Base-by-base conservation (phyloP, 192 early-diverging fungal species). In the Podila horticola region DNA sequence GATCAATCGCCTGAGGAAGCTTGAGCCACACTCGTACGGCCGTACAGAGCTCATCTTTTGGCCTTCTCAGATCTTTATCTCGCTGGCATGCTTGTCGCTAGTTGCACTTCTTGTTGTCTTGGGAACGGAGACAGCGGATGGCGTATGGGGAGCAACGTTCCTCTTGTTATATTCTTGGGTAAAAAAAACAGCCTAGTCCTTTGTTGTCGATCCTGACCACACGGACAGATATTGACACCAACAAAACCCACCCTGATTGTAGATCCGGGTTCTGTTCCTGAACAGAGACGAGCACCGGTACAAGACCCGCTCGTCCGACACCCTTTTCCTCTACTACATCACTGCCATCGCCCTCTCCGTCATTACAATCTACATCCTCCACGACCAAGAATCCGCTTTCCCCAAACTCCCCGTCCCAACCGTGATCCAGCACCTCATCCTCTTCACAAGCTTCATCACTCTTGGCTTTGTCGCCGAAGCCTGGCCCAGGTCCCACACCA, bases 401-500 rank as follows among this genome's bases (percentile, higher is more conserved):
- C 20, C 52, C 8, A n/a, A 55, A 12, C 52, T 26, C 1, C 24
- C n/a, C 11, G n/a, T 55, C 38, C 51, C n/a, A 20, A 17, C 10
- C 28, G 19, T 63, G 5, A 4, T 74, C 17, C 41, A 29, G 15
- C n/a, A 33, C 5, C 17, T 55, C 20, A 11, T 45, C 33, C 24
- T 34, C 3, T 69, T 69, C 33, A 6, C 66, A 5, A 4, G 33
- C 6, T 30, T 65, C 28, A 19, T 73, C 28, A 17, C 36, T 0
- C 7, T 64, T 12, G 76, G 76, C 31, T 73, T 81, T 9, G 10
- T 69, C 0, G 22, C 73, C 26, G 76, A 81, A 48, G 64, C 65
- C 5, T 81, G 76, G 76, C 76, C 76, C 3, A 20, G 76, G 41
- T 66, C 66, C 15, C 26, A n/a, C 7, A 81, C 76, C 5, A 48